Percentiles rank a stretch among this genome's conserved stretches.
Conservation (phyloP, 1,284 basidiomycete genomes). For the Hortiboletus rubellus region DNA sequence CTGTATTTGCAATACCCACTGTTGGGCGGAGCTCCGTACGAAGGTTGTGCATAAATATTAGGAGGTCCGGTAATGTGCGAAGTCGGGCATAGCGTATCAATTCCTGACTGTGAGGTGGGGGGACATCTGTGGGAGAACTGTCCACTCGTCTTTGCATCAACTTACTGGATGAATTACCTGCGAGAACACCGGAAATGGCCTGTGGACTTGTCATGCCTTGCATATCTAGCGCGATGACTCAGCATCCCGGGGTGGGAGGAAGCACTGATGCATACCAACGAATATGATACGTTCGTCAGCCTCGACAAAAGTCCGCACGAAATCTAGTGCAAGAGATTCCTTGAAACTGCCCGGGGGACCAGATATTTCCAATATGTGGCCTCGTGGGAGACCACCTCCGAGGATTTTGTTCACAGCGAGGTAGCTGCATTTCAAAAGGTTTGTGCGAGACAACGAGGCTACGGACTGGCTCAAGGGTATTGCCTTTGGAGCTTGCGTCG, state of each 20-base stretch:
- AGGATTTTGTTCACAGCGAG: slow-evolving; percentile 56
- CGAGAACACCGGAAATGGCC: slow-evolving; percentile 42
- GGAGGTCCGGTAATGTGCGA: slow-evolving; percentile 53
- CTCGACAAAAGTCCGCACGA: slow-evolving; percentile 49
- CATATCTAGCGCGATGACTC: slow-evolving; percentile 44
- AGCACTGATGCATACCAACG: slow-evolving; percentile 46
- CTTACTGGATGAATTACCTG: slow-evolving; percentile 38
- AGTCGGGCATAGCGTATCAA: slow-evolving; percentile 36
- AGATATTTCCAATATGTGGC: slow-evolving; percentile 67
- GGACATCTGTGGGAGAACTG: slow-evolving; percentile 27
- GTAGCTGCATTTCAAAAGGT: slow-evolving; percentile 39
- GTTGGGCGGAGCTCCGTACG: slow-evolving; percentile 45
- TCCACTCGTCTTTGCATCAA: slow-evolving; percentile 5
- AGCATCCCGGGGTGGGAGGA: slow-evolving; percentile 2
- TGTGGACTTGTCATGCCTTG: slow-evolving; percentile 63
- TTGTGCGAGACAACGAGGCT: slow-evolving; percentile 42
- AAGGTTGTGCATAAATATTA: slow-evolving; percentile 60
- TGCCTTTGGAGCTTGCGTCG: slow-evolving; percentile 37
- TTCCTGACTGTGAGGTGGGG: slow-evolving; percentile 19
- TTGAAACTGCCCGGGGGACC: slow-evolving; percentile 72
- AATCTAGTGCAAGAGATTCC: slow-evolving; percentile 50
- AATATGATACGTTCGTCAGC: slow-evolving; percentile 55
- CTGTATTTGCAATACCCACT: slow-evolving; percentile 39
- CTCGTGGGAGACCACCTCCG: slow-evolving; percentile 57
- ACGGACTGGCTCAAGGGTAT: slow-evolving; percentile 58